Evolutionary conservation across 108 stramenopile species (phyloP), one percentile per base, ranked within the genome.

Genomic region (Conticribra guillardii): DNA sequence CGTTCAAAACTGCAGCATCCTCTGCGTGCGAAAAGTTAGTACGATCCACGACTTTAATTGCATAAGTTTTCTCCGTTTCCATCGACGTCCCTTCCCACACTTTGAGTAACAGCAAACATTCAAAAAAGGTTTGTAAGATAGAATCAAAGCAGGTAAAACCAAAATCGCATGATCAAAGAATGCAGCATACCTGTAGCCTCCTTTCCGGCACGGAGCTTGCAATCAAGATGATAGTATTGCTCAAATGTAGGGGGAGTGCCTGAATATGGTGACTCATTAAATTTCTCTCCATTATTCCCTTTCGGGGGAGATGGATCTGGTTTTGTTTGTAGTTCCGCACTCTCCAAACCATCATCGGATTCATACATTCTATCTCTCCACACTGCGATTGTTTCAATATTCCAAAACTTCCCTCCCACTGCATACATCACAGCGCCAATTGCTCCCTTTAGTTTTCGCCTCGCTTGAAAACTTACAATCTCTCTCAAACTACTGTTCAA

Each of bases 381-480:
- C 50, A 86, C 68, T 17, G 82, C 51, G 0, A 77, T 56, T 14
- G 76, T 47, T 19, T 55, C 65, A 33, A 81, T 71, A 17, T 84
- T 60, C 79, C 81, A 87, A 73, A 84, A 84, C 9, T 68, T 79
- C 3, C 71, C 61, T 1, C 64, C 65, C 2, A 64, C 56, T 52
- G 75, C 61, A 54, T 64, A 56, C 61, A 64, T 56, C 41, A 84
- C 71, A 67, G 79, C 64, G 64, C 62, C 45, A 47, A 93, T 81
- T 18, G 91, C 87, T 16, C 84, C 81, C 60, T 86, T 84, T 58
- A 94, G 53, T 51, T 87, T 91, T 17, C 81, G 66, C 51, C 77
- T 63, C 8, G 93, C 93, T 18, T 85, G 80, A 80, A 94, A 96
- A 64, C 81, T 80, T 48, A 87, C 77, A 50, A 94, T 83, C 73